Evolutionary conservation across 2,329 filamentous ascomycete genomes (phyloP).

Genomic region (Penicillium sp.): DNA sequence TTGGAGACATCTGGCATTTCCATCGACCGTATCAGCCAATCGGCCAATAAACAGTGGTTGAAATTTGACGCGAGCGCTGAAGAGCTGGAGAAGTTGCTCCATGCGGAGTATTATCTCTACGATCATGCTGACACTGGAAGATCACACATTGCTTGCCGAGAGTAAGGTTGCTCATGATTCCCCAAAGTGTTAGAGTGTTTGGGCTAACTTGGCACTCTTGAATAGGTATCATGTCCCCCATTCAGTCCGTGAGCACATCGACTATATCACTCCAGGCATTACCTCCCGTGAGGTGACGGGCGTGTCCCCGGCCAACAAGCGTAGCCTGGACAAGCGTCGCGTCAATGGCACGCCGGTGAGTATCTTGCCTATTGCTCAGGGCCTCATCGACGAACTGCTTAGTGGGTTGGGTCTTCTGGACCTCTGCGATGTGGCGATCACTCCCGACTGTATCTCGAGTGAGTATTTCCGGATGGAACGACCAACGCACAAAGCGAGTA

Average conservation of each 20-base stretch:
- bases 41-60: conserved; percentile 42
- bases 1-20: conserved; percentile 31
- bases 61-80: conserved; percentile 42
- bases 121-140: conserved; percentile 35
- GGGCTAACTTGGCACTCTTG: not conserved
- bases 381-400: conserved; percentile 25
- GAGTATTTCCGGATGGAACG: conserved; percentile 4
- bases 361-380: conserved; percentile 25
- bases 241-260: conserved; percentile 33
- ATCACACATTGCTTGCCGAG: conserved; percentile 42
- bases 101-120: conserved; percentile 44
- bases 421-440: conserved; percentile 38
- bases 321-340: conserved; percentile 25
- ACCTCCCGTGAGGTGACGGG: conserved; percentile 34
- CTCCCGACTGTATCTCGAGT: conserved; percentile 45
- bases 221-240: conserved; percentile 34
- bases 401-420: conserved; percentile 9
- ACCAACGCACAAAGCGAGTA: not conserved
- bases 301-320: conserved; percentile 9
- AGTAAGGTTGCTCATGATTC: conserved; percentile 31
- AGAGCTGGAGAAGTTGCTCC: conserved; percentile 42
- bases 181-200: not conserved
- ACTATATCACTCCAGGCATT: conserved; percentile 39
- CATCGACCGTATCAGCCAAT: conserved; percentile 29
- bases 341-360: conserved; percentile 28